Evolutionary conservation across 192 early-diverging fungal genomes (phyloP).

Genomic region (Coemansia sp.): DNA sequence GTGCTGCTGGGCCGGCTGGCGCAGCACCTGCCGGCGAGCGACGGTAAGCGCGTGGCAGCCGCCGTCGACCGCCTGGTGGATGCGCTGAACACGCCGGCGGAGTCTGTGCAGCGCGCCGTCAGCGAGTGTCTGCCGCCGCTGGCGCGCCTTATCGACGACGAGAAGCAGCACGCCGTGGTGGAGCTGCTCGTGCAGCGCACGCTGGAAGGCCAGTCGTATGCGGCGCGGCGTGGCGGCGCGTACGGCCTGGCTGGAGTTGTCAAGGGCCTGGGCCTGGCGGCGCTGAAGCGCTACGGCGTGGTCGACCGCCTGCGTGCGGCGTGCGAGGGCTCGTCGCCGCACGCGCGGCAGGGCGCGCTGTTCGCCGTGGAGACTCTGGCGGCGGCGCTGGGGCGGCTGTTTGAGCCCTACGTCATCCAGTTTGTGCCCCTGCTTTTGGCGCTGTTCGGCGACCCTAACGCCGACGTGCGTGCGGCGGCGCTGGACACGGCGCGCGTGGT

Average conservation of each 20-base stretch:
- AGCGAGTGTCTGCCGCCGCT: conserved; percentile 91
- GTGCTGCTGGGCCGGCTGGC: conserved; percentile 90
- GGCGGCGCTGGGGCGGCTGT: conserved; percentile 79
- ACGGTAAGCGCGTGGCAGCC: conserved; percentile 65
- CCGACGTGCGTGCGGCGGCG: conserved; percentile 88
- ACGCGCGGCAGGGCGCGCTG: conserved; percentile 87
- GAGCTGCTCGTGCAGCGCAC: conserved; percentile 65
- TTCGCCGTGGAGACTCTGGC: conserved; percentile 93
- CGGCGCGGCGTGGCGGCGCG: conserved; percentile 86
- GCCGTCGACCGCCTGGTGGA: conserved; percentile 87
- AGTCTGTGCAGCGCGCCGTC: conserved; percentile 92
- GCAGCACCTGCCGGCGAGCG: conserved; percentile 73
- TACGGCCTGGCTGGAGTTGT: conserved; percentile 94
- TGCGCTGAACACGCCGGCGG: conserved; percentile 89
- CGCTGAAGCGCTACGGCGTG: conserved; percentile 80
- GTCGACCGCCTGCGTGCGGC: conserved; percentile 72
- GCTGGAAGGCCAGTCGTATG: conserved; percentile 76
- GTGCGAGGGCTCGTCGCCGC: conserved; percentile 58
- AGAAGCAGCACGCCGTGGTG: conserved; percentile 59
- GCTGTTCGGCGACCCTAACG: conserved; percentile 81
- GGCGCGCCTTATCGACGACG: conserved; percentile 67
- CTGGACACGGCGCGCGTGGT: conserved; percentile 85
- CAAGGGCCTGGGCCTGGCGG: conserved; percentile 84
- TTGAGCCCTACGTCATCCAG: conserved; percentile 96
- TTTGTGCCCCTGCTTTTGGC: conserved; percentile 84